A percentile compares a stretch with the other conserved stretches of the same genome.
Conservation (phyloP, 331 rosid genomes). For the Erythrophleum ivorense region DNA sequence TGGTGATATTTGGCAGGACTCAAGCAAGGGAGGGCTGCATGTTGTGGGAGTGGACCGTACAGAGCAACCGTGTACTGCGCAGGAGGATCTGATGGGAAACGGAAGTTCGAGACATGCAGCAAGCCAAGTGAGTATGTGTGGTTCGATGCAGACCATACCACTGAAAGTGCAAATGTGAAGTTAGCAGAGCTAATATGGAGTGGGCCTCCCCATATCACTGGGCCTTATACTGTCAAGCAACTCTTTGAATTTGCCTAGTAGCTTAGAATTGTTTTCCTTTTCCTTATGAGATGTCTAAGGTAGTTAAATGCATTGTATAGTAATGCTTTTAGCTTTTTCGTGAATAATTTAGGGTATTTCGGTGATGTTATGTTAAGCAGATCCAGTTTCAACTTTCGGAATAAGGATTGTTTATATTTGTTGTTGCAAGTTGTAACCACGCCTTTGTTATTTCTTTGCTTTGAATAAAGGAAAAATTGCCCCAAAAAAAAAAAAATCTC, state of each 20-base stretch:
- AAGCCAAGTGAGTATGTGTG: slow-evolving; percentile 43
- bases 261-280: not conserved
- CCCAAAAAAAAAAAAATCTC: too few species aligned
- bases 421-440: too few species aligned
- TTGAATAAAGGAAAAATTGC: too few species aligned
- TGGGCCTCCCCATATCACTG: slow-evolving; percentile 12
- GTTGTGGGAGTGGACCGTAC: slow-evolving; percentile 45
- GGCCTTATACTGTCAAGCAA: slow-evolving; percentile 31
- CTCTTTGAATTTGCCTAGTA: slow-evolving; percentile 17
- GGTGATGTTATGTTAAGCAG: not conserved
- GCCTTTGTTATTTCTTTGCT: too few species aligned
- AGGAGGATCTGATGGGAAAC: slow-evolving; percentile 16
- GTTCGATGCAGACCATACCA: slow-evolving; percentile 46
- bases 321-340: not conserved
- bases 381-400: too few species aligned
- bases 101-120: slow-evolving; percentile 26
- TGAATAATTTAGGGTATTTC: not conserved
- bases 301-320: not conserved
- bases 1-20: slow-evolving; percentile 36
- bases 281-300: too few species aligned
- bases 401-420: too few species aligned
- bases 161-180: slow-evolving; percentile 39
- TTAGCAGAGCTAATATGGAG: slow-evolving; percentile 41
- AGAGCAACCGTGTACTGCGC: slow-evolving; percentile 43
- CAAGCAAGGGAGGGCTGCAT: slow-evolving; percentile 42